Percentiles rank a stretch among this genome's conserved stretches.
Conservation (phyloP, 495 filamentous ascomycete species). For the Aspergillus steynii region DNA sequence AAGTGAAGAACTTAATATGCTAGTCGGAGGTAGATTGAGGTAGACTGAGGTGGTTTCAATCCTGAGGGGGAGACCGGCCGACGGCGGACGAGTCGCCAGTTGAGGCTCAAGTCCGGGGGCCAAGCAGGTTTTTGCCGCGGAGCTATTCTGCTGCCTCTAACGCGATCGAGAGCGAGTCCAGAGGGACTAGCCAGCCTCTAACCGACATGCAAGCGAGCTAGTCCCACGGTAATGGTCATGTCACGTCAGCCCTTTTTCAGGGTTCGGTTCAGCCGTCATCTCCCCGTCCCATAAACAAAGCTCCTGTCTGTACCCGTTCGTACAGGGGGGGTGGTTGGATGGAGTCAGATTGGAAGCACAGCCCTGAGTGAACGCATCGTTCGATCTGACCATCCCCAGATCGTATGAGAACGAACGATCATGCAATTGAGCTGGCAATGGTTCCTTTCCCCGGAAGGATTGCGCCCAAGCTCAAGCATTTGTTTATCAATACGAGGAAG, state of each 20-base stretch:
- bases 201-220: conserved; percentile 16
- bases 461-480: neutral
- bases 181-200: neutral
- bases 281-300: too few relatives aligned
- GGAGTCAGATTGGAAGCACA: neutral
- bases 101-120: neutral
- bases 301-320: too few relatives aligned
- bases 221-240: neutral
- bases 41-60: neutral
- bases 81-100: neutral
- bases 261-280: too few relatives aligned
- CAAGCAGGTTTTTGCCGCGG: neutral
- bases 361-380: neutral
- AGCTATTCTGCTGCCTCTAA: neutral
- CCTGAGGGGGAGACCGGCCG: neutral
- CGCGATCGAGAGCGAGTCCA: too few relatives aligned
- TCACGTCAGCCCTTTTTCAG: too few relatives aligned
- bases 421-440: neutral
- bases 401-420: neutral
- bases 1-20: neutral
- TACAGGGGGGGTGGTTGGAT: neutral
- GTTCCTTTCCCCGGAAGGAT: neutral
- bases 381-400: neutral
- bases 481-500: neutral
- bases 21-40: neutral